Evolutionary conservation across 352 stramenopile genomes (phyloP).

Genomic region (Globisporangium lucens): DNA sequence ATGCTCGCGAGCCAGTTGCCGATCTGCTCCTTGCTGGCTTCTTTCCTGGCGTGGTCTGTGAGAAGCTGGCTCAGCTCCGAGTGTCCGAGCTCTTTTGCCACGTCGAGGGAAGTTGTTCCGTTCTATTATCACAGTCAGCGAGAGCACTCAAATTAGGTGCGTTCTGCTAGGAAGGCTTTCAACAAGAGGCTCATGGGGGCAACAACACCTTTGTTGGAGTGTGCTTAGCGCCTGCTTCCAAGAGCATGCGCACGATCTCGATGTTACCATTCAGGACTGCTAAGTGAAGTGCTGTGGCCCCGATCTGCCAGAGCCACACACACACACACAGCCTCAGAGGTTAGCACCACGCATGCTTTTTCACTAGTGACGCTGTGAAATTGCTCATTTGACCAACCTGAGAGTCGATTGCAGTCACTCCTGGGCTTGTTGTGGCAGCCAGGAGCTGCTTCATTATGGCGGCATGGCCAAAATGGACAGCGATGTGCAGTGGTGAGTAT

Average conservation of each 20-base stretch:
- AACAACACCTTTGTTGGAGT: conserved; percentile 39
- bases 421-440: conserved; percentile 11
- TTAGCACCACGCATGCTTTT: neutral
- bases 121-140: conserved; percentile 25
- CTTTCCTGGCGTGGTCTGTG: conserved; percentile 32
- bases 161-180: neutral
- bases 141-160: conserved; percentile 2
- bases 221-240: conserved; percentile 32
- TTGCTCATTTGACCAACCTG: conserved; percentile 23
- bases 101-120: conserved; percentile 55
- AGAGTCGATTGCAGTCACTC: conserved; percentile 22
- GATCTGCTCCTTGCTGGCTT: conserved; percentile 32
- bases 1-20: conserved; percentile 69
- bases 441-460: conserved; percentile 54
- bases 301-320: conserved; percentile 26
- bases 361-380: neutral
- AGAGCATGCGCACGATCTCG: conserved; percentile 46
- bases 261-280: conserved; percentile 48
- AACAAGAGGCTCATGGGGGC: neutral
- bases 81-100: conserved; percentile 41
- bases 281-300: conserved; percentile 58
- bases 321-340: neutral
- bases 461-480: conserved; percentile 55
- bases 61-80: conserved; percentile 33
- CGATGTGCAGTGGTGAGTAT: conserved; percentile 70